Conservation (phyloP, 371 early-diverging fungal species). For the Actinomortierella wolfii region DNA sequence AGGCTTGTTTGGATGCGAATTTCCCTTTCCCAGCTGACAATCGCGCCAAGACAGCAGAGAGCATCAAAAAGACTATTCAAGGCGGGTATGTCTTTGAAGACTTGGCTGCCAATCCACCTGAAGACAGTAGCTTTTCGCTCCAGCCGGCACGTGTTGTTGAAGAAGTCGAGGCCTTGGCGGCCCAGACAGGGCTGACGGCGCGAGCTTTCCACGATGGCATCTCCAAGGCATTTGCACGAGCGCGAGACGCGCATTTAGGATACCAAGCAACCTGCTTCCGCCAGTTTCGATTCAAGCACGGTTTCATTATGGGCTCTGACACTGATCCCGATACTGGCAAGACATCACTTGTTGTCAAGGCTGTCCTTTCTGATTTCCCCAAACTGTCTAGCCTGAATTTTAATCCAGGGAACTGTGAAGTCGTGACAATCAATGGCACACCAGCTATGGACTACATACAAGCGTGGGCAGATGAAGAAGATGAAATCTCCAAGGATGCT, state of each 20-base stretch:
- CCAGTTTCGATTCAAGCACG: constrained; percentile 16
- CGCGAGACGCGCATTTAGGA: constrained; percentile 26
- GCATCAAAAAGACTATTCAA: constrained; percentile 15
- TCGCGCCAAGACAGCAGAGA: constrained; percentile 18
- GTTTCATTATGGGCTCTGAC: constrained; percentile 14
- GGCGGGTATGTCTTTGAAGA: constrained; percentile 33
- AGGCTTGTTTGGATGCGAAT: constrained; percentile 21
- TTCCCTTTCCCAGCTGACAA: constrained; percentile 15
- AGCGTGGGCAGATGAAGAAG: constrained; percentile 16
- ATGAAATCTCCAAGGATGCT: constrained; percentile 13
- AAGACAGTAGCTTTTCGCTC: too few species aligned
- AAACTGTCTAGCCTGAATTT: not conserved
- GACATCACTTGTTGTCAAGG: constrained; percentile 13
- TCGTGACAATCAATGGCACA: constrained; percentile 9
- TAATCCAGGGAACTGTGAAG: constrained; percentile 17
- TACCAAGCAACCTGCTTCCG: constrained; percentile 36
- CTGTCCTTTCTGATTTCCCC: too few species aligned
- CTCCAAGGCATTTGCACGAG: constrained; percentile 8
- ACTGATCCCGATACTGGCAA: constrained; percentile 13
- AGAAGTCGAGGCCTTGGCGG: not conserved
- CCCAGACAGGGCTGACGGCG: constrained; percentile 6
- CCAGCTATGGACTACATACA: constrained; percentile 22
- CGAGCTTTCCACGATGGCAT: constrained; percentile 24
- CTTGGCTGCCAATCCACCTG: constrained; percentile 14
- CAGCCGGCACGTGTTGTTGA: too few species aligned